These are phyloP conservation scores for Quercus suber DNA, from an alignment of 306 rosid genomes.

Conservation along the genomic window DNA sequence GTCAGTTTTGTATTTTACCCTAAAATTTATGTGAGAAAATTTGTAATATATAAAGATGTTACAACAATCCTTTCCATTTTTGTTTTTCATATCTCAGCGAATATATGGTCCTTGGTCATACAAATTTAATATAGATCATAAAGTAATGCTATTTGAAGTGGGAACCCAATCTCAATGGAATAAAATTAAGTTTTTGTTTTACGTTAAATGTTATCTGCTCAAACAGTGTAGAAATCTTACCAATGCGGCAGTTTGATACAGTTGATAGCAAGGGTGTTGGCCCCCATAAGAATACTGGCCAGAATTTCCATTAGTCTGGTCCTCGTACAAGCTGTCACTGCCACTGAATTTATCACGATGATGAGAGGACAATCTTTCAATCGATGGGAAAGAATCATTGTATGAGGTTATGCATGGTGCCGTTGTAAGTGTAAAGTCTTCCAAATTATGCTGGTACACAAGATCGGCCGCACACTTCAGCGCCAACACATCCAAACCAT, in stretches of 20 bases:
- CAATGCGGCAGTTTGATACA: not conserved
- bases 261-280: accelerated
- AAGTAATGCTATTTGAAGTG: no score
- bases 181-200: no score
- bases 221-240: not conserved
- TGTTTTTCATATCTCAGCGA: no score
- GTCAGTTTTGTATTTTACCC: no score
- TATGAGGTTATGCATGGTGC: not conserved
- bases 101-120: accelerated
- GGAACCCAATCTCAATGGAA: no score
- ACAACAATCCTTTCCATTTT: no score
- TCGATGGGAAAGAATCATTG: accelerated
- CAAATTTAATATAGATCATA: no score
- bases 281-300: no score
- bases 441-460: not conserved
- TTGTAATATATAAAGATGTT: no score
- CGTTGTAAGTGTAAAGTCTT: not conserved
- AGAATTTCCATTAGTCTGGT: not conserved
- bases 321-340: not conserved
- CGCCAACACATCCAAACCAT: not conserved
- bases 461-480: not conserved
- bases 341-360: not conserved
- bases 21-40: no score
- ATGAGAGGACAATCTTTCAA: not conserved
- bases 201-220: no score